phyloP scores from a whole-genome alignment of 495 filamentous ascomycete genomes.

The Aspergillus cristatus region DNA sequence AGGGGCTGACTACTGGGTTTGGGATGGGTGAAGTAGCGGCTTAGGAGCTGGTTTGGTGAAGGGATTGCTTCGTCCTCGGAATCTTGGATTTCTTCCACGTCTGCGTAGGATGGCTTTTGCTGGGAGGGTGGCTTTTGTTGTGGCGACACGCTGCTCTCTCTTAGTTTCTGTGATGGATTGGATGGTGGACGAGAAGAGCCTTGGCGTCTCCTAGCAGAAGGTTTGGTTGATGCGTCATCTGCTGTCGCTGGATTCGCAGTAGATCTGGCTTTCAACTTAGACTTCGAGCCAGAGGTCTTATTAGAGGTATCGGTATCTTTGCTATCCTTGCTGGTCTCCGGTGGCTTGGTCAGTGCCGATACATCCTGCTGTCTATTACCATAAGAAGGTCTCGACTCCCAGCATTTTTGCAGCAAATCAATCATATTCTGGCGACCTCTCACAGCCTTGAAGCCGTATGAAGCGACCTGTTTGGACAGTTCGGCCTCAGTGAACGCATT shows the following conservation, averaged over 20 bases:
- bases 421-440: conserved; percentile 66
- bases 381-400: conserved; percentile 43
- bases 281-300: no score
- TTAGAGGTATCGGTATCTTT: not conserved
- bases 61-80: conserved; percentile 44
- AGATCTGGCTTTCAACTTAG: not conserved
- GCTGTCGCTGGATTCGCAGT: not conserved
- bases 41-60: conserved; percentile 26
- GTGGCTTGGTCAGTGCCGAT: not conserved
- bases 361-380: no score
- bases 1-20: conserved; percentile 1
- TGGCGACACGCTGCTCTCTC: not conserved
- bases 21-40: conserved; percentile 7
- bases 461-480: conserved; percentile 50
- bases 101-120: conserved; percentile 13
- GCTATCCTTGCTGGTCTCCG: not conserved
- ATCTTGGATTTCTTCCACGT: conserved; percentile 55
- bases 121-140: not conserved
- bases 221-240: not conserved
- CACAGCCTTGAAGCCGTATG: conserved; percentile 68
- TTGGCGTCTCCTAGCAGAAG: not conserved
- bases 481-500: conserved; percentile 53
- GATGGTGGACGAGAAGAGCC: not conserved
- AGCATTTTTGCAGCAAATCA: conserved; percentile 61
- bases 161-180: not conserved